Base-by-base conservation (phyloP, 345 rosid species). In the Sonneratia alba region DNA sequence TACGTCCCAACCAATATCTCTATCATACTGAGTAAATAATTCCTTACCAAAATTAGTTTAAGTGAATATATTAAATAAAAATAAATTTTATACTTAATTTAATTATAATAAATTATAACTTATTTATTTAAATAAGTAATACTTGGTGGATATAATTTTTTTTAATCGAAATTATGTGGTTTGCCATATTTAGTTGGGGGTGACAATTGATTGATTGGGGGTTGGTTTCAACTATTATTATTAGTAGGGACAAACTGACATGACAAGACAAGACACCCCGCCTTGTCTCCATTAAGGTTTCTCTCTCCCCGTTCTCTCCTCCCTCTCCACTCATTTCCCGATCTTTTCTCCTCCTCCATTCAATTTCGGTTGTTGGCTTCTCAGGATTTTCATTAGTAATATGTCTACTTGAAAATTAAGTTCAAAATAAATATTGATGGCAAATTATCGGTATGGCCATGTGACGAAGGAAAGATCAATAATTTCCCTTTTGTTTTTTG, bases 241-340 rank as follows among this genome's bases (percentile, higher is more conserved):
- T 45, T 67, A 71, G 37, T 56, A 18, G 70, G 71, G 62, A 76
- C 73, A 1, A 22, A 27, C 42, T 73, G 79, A 79, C 73, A 43
- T 10, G 70, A 76, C 71, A 55, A 42, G 45, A 42, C 45, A 42
- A 42, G 45, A 42, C 45, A 42, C 7, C 45, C 45, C 45, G 22
- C 65, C 62, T 74, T 74, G 81, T 74, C 82, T 55, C 75, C 83
- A 79, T 82, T 85, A 77, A 81, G 84, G 81, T 83, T 77, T 81
- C 79, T 72, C 74, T 74, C 65, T 74, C 77, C 15, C 21, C 40
- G 36, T 18, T 6, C 14, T 16, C 59, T 24, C 53, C 24, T 2
- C 45, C 45, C 10, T 42, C 45, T 42, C 72, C 43, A 14, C 15
- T 21, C 47, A 48, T 32, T 0, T 57, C 7, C 13, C 34, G 38